Base-by-base conservation (phyloP, 345 rosid genomes). In the Syzygium grande region DNA sequence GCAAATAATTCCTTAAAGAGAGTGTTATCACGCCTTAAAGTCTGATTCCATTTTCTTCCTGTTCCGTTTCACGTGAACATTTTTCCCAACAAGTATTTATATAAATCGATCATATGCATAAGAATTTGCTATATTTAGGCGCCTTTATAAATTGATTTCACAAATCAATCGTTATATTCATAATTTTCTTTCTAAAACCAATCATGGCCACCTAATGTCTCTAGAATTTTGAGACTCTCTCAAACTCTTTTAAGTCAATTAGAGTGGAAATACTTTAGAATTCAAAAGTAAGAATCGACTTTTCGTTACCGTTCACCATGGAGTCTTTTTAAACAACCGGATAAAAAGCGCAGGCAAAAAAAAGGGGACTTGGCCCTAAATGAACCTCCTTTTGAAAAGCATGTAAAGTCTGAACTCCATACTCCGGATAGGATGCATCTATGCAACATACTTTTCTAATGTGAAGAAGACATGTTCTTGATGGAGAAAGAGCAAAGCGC, bases 111-210 rank as follows among this genome's bases (percentile, higher is more conserved):
- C 41, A 14, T 14, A 29, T 4, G 14, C 1, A 4, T 2, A 63
- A 29, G 11, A 29, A 14, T 63, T 29, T 15, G 1, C 11, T n/a
- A 29, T 14, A 7, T 63, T 0, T 7, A 27, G 0, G 5, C 1
- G 8, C 27, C 34, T 2, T 59, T 27, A 29, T 14, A 63, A 14
- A 29, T 15, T 16, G 55, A 5, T 52, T 16, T 52, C 38, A 2
- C 77, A 52, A 15, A 16, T 52, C 55, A 15, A 52, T 52, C 55
- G 55, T 15, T 52, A 15, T 16, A 52, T 16, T 16, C 55, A 16
- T 16, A 52, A 52, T 52, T 52, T 16, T 52, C 55, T 52, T 52
- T 52, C 19, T 16, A 52, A 52, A 52, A 15, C 19, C 17, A 52
- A 16, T 16, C 8, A 5, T 16, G 19, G 55, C 55, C 55, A 16